A percentile compares a stretch with the other conserved stretches of the same genome.
Conservation (phyloP, 495 filamentous ascomycete genomes). For the Penicillium coprophilum region DNA sequence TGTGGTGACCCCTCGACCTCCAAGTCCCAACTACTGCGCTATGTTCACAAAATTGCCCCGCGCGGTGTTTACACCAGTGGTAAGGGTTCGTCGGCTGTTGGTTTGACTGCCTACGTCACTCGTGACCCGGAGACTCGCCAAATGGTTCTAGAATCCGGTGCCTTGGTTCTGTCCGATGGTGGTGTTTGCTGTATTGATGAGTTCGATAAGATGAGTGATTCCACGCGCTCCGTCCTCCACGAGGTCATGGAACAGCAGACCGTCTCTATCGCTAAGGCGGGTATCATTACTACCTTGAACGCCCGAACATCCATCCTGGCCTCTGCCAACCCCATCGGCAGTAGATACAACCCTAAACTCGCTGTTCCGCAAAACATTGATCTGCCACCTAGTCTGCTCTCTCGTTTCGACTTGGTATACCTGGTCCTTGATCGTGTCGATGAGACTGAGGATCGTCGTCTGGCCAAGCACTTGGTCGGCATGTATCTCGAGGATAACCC, state of each 20-base stretch:
- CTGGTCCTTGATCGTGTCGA: slow-evolving; percentile 92
- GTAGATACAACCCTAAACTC: slow-evolving; percentile 92
- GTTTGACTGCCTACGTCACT: slow-evolving; percentile 97
- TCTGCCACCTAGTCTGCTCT: slow-evolving; percentile 89
- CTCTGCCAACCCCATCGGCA: slow-evolving; percentile 96
- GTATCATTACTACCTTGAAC: slow-evolving; percentile 98
- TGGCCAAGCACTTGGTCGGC: slow-evolving; percentile 88
- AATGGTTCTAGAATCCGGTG: slow-evolving; percentile 94
- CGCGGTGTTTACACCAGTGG: slow-evolving; percentile 96
- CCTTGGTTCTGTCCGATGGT: slow-evolving; percentile 91
- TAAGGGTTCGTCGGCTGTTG: slow-evolving; percentile 95
- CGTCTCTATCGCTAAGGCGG: slow-evolving; percentile 96
- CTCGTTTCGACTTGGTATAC: slow-evolving; percentile 95
- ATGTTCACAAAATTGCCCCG: slow-evolving; percentile 96
- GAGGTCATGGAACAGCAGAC: slow-evolving; percentile 99
- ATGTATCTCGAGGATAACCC: slow-evolving; percentile 97
- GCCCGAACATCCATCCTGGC: slow-evolving; percentile 91
- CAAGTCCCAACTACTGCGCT: slow-evolving; percentile 91
- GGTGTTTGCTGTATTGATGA: slow-evolving; percentile 99
- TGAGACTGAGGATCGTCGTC: slow-evolving; percentile 78
- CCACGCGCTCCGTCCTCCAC: slow-evolving; percentile 92
- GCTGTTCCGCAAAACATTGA: slow-evolving; percentile 98
- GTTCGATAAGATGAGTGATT: slow-evolving; percentile 98
- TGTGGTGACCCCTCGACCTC: slow-evolving; percentile 96
- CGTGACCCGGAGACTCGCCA: slow-evolving; percentile 93